A percentile compares a stretch with the other conserved stretches of the same genome.
Evolutionary conservation across 192 early-diverging fungal species (phyloP).

Genomic region (Chytriomyces hyalinus): DNA sequence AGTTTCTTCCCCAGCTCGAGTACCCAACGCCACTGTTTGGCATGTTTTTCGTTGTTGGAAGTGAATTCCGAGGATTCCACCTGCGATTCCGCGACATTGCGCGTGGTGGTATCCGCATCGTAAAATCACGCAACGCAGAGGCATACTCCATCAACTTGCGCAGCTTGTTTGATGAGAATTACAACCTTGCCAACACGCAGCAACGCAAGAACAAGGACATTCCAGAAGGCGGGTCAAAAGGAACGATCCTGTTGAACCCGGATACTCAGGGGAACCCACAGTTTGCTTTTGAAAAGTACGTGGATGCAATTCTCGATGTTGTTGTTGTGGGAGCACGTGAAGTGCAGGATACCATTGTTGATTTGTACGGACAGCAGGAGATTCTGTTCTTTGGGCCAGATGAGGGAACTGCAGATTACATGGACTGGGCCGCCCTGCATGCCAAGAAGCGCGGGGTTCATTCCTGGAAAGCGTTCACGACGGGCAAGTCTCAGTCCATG

Average conservation of each 20-base stretch:
- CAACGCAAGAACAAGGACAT: constrained; percentile 99
- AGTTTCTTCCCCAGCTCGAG: constrained; percentile 93
- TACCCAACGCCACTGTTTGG: constrained; percentile 90
- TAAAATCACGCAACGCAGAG: constrained; percentile 94
- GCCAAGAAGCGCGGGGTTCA: constrained; percentile 79
- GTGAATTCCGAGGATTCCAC: constrained; percentile 99
- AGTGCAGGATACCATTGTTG: constrained; percentile 95
- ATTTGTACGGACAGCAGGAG: constrained; percentile 88
- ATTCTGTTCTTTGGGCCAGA: constrained; percentile 99
- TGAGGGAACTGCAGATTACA: constrained; percentile 97
- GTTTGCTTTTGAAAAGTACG: constrained; percentile 98
- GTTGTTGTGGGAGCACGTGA: constrained; percentile 88
- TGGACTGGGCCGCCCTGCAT: constrained; percentile 99
- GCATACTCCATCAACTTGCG: constrained; percentile 97
- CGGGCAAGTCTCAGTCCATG: constrained; percentile 92
- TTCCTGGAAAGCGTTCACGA: constrained; percentile 99
- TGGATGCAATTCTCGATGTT: constrained; percentile 91
- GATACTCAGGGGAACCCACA: constrained; percentile 90
- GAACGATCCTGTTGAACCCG: constrained; percentile 93
- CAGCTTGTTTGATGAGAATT: constrained; percentile 97
- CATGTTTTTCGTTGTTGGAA: constrained; percentile 95
- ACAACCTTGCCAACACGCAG: constrained; percentile 93
- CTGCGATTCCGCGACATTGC: constrained; percentile 97
- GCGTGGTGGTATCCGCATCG: constrained; percentile 97
- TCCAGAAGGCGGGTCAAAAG: constrained; percentile 98